phyloP scores from a whole-genome alignment of 371 early-diverging fungal species.

The Apophysomyces sp. region DNA sequence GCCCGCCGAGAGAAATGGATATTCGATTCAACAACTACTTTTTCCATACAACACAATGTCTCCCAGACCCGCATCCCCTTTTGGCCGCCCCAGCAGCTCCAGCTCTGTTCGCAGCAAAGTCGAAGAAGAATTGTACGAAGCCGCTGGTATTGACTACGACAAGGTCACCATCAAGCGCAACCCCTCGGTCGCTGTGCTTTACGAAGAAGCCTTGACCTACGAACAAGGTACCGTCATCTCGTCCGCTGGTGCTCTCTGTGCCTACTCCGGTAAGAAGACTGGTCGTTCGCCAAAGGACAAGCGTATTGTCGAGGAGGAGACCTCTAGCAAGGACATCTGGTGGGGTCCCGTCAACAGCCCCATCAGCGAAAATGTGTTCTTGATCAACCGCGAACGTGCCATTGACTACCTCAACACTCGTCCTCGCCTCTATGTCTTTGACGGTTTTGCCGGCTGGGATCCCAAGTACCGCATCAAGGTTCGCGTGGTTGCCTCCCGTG shows the following conservation, averaged over 20 bases:
- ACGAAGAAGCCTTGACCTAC: slow-evolving; percentile 91
- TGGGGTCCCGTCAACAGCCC: slow-evolving; percentile 97
- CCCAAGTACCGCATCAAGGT: slow-evolving; percentile 96
- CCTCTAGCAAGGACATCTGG: slow-evolving; percentile 86
- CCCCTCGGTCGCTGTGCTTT: slow-evolving; percentile 82
- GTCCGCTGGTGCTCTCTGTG: slow-evolving; percentile 90
- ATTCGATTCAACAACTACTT: neutral
- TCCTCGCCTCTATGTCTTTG: slow-evolving; percentile 92
- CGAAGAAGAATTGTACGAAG: slow-evolving; percentile 52
- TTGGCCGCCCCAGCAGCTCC: slow-evolving; percentile 35
- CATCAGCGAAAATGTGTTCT: slow-evolving; percentile 85
- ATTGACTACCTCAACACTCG: slow-evolving; percentile 96
- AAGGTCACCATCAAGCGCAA: slow-evolving; percentile 70
- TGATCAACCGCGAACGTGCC: slow-evolving; percentile 95
- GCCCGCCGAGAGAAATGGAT: neutral
- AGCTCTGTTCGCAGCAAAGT: slow-evolving; percentile 43
- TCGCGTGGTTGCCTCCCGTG: slow-evolving; percentile 92
- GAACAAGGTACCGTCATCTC: slow-evolving; percentile 92
- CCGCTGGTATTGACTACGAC: slow-evolving; percentile 55
- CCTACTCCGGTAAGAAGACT: slow-evolving; percentile 90
- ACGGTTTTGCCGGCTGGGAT: slow-evolving; percentile 95
- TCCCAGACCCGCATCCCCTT: slow-evolving; percentile 47
- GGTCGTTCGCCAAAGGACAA: slow-evolving; percentile 93
- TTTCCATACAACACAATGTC: slow-evolving; percentile 10
- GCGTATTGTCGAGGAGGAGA: slow-evolving; percentile 92